Percentiles rank a stretch among this genome's conserved stretches.
These are phyloP conservation scores for Corymbia calophylla DNA, from an alignment of 441 rosid species.

Conservation along the genomic window DNA sequence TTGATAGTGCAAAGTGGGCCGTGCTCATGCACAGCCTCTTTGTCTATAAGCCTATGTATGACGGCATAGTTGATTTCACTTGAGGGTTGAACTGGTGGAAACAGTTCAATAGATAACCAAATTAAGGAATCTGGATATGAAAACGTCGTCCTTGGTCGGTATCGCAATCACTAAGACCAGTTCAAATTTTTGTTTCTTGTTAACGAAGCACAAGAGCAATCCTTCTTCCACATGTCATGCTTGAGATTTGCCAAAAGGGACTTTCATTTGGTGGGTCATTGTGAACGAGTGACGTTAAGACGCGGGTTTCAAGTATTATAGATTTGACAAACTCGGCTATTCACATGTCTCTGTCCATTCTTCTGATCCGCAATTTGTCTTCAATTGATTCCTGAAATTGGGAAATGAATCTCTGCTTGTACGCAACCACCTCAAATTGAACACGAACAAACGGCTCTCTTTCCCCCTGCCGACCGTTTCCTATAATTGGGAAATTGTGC, in stretches of 20 bases:
- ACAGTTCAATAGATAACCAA: not conserved
- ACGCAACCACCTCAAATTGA: not conserved
- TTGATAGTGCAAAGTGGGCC: not conserved
- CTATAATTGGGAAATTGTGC: not conserved
- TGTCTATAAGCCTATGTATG: not conserved
- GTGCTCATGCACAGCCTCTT: not conserved
- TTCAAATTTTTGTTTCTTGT: not conserved
- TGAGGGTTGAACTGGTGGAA: not conserved
- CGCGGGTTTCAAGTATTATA: not conserved
- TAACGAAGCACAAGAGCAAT: not conserved
- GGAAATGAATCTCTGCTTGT: not conserved
- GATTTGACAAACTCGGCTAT: not conserved
- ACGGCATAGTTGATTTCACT: not conserved
- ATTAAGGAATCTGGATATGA: not conserved
- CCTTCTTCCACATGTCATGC: not conserved
- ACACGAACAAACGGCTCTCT: not conserved
- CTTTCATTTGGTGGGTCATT: not conserved
- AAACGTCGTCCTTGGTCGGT: not conserved
- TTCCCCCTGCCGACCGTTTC: not conserved
- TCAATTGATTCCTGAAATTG: not conserved
- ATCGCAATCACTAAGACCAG: not conserved
- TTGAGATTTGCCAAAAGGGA: not conserved
- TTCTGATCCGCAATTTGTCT: not conserved
- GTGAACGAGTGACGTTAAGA: not conserved
- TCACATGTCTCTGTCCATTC: not conserved